Evolutionary conservation across 257 asterid genomes (phyloP).

Genomic region (Solanum ossicruentum): DNA sequence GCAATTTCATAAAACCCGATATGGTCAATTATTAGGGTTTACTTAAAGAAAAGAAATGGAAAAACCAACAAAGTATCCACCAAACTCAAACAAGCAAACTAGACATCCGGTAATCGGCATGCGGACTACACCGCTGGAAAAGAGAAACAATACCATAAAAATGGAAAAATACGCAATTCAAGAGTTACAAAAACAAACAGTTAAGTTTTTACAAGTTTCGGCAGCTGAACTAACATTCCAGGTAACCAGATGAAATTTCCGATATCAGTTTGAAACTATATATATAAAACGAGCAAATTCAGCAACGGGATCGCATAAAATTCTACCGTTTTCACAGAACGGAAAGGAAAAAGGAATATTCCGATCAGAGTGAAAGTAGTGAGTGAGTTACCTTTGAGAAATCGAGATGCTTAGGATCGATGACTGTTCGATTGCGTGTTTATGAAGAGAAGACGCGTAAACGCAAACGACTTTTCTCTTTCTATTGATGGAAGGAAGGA

Average conservation of each 20-base stretch:
- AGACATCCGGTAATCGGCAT: background rate
- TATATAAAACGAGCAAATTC: background rate
- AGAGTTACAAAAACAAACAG: background rate
- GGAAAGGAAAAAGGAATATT: background rate
- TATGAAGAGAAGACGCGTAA: background rate
- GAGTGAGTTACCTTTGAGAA: background rate
- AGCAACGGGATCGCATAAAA: background rate
- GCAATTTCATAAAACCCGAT: background rate
- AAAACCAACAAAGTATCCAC: background rate
- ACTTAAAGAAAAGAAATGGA: background rate
- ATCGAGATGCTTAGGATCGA: background rate
- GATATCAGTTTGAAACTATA: background rate
- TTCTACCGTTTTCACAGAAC: background rate
- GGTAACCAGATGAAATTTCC: background rate
- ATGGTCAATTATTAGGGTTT: background rate
- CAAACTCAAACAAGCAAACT: background rate
- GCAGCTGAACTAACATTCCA: background rate
- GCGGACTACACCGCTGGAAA: background rate
- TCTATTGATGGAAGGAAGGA: background rate
- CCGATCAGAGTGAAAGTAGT: background rate
- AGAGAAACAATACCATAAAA: background rate
- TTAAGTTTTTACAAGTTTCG: background rate
- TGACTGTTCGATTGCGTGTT: background rate
- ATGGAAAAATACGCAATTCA: background rate
- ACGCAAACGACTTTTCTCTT: background rate